These are phyloP conservation scores for Gossypium rotundifolium DNA, from an alignment of 345 rosid species.

Conservation along the genomic window DNA sequence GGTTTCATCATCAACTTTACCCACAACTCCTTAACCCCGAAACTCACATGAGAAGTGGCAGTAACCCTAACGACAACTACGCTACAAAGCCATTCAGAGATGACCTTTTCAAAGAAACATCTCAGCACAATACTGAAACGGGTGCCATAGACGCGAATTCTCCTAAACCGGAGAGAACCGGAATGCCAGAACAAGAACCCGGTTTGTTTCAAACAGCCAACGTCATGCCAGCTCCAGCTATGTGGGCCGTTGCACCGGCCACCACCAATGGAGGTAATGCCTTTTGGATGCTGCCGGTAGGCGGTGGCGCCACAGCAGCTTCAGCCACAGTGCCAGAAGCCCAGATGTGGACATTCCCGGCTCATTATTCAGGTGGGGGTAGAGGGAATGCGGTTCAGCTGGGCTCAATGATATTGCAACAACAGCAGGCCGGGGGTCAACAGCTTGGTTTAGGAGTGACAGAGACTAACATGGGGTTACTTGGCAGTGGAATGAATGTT, in stretches of 20 bases:
- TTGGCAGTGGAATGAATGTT: conserved; percentile 18
- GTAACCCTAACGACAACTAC: conserved; percentile 25
- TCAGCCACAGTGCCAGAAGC: conserved; percentile 23
- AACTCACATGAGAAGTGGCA: conserved; percentile 8
- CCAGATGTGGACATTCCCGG: conserved; percentile 74
- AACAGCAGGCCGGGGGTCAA: conserved; percentile 47
- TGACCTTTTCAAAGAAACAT: conserved; percentile 60
- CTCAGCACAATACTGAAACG: conserved; percentile 10
- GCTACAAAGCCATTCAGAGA: conserved; percentile 47
- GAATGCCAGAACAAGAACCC: conserved; percentile 35
- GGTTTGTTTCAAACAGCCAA: conserved; percentile 34
- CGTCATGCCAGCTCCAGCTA: conserved; percentile 41
- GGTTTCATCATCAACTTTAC: conserved; percentile 57
- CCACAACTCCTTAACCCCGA: conserved; percentile 37
- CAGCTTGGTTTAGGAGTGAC: conserved; percentile 60
- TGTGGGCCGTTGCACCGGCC: conserved; percentile 69
- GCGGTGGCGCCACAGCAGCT: conserved; percentile 22
- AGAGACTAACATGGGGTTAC: conserved; percentile 42
- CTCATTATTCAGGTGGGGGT: conserved; percentile 42
- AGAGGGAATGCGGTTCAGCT: conserved; percentile 52
- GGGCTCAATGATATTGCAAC: conserved; percentile 66
- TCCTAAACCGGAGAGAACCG: conserved; percentile 24
- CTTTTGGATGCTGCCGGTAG: conserved; percentile 80
- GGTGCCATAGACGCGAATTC: conserved; percentile 19
- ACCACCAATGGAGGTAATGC: conserved; percentile 57